phyloP scores from a whole-genome alignment of 306 rosid species.

The Gastrolobium villosum region DNA sequence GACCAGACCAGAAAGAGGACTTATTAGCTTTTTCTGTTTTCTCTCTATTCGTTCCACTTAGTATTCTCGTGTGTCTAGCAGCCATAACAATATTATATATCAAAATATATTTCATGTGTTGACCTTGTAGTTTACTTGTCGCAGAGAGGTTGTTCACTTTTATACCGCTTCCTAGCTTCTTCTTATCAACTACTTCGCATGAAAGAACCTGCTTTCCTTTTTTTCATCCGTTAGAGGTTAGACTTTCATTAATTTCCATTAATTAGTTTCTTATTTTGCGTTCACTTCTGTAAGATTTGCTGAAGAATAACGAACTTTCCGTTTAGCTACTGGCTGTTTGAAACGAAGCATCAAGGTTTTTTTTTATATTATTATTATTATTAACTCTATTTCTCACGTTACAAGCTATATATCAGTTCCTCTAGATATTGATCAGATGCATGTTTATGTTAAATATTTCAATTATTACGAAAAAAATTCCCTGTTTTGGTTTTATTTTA shows the following conservation, averaged over 20 bases:
- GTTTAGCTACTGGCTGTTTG: conserved; percentile 1
- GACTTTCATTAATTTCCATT: conserved; percentile 17
- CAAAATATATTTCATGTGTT: conserved; percentile 17
- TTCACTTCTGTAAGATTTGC: conserved; percentile 1
- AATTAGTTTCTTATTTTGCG: background rate
- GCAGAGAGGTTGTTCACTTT: background rate
- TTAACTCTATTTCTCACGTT: conserved; percentile 20
- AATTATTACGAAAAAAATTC: conserved; percentile 13
- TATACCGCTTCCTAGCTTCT: background rate
- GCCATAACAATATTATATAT: conserved; percentile 9
- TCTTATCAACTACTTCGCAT: background rate
- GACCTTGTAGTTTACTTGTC: conserved; percentile 44
- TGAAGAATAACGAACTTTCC: background rate
- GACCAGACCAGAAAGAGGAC: background rate
- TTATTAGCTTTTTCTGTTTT: background rate
- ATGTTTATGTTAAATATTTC: conserved; percentile 36
- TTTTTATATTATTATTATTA: background rate
- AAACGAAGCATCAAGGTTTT: conserved; percentile 7
- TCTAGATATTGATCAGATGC: conserved; percentile 13
- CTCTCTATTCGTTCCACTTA: background rate
- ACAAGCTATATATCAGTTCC: background rate
- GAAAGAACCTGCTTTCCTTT: background rate
- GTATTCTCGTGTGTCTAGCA: conserved; percentile 7
- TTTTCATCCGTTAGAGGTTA: conserved; percentile 38
- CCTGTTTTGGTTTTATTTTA: conserved; percentile 19